Percentiles rank a stretch among this genome's conserved stretches.
phyloP scores from a whole-genome alignment of 768 basidiomycete genomes.

The Wakefieldia striispora region DNA sequence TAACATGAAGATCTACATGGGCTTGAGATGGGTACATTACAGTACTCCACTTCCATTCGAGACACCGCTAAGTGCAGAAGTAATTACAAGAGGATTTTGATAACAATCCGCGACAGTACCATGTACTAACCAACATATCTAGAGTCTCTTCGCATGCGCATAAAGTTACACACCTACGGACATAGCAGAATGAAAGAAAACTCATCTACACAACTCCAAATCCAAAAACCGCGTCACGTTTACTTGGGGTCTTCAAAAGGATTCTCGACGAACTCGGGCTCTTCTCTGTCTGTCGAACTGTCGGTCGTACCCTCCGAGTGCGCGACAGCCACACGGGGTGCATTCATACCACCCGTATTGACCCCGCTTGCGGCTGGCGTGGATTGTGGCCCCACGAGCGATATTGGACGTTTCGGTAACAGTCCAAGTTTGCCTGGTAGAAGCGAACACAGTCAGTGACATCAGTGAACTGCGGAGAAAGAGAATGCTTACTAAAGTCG shows the following conservation, averaged over 20 bases:
- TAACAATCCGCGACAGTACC: background rate
- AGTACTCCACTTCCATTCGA: background rate
- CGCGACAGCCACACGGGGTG: slow-evolving; percentile 6
- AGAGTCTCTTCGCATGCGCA: background rate
- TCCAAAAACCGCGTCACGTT: background rate
- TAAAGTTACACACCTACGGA: background rate
- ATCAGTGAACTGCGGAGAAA: too few relatives aligned
- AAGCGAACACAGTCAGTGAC: background rate
- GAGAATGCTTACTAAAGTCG: slow-evolving; percentile 31
- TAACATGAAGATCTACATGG: too few relatives aligned
- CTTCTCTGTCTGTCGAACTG: slow-evolving; percentile 41
- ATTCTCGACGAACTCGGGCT: slow-evolving; percentile 72
- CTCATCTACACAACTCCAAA: background rate
- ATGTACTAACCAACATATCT: background rate
- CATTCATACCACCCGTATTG: background rate
- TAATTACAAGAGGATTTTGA: background rate
- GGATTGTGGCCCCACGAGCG: slow-evolving; percentile 38
- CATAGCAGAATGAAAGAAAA: background rate
- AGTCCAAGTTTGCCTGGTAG: slow-evolving; percentile 61
- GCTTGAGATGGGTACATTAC: too few relatives aligned
- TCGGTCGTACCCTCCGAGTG: slow-evolving; percentile 22
- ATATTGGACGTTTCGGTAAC: slow-evolving; percentile 73
- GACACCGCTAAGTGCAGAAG: background rate
- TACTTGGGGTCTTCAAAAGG: slow-evolving; percentile 58
- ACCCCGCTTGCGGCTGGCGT: slow-evolving; percentile 22